Evolutionary conservation across 352 stramenopile species (phyloP), one percentile per base, ranked within the genome.

Genomic region (Pythium apleroticum): DNA sequence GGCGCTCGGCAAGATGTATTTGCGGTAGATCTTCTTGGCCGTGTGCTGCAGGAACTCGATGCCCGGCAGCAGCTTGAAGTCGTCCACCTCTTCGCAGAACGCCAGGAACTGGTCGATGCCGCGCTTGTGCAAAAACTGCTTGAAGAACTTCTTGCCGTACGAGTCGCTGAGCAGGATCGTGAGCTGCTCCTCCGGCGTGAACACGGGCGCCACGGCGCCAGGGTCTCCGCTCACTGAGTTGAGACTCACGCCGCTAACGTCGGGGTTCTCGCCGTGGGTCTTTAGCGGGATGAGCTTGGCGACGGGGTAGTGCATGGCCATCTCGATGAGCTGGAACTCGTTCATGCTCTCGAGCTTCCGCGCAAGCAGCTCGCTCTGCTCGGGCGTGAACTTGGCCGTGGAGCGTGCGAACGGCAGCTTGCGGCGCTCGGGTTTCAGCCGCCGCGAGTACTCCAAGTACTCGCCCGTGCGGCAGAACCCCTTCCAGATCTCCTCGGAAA

Each of bases 1-100:
- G 25, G 86, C 81, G 37, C 68, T 85, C 17, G 83, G 81, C 54
- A 89, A 71, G 49, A 94, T 88, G 60, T 94, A 94, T 66, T 94
- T 94, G 53, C 82, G 80, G 57, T 90, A 93, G 57, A 94, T 89
- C 66, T 94, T 94, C 69, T 90, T 91, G 61, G 86, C 86, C 20
- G 80, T 88, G 63, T 92, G 86, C 67, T 94, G 86, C 22, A 94
- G 73, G 57, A 86, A 94, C 63, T 94, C 86, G 60, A 93, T 91
- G 28, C 85, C 85, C 4, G 85, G 81, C 11, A 93, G 56, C 46
- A 92, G 57, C 52, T 92, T 92, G 30, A 90, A 92, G 57, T 92
- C 84, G 14, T 90, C 81, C 4, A 92, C 78, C 69, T 92, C 80
- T 52, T 89, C 77, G 33, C 79, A 89, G 48, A 92, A 90, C 7